phyloP scores from a whole-genome alignment of 768 basidiomycete species.

The Boletellus ananiceps region DNA sequence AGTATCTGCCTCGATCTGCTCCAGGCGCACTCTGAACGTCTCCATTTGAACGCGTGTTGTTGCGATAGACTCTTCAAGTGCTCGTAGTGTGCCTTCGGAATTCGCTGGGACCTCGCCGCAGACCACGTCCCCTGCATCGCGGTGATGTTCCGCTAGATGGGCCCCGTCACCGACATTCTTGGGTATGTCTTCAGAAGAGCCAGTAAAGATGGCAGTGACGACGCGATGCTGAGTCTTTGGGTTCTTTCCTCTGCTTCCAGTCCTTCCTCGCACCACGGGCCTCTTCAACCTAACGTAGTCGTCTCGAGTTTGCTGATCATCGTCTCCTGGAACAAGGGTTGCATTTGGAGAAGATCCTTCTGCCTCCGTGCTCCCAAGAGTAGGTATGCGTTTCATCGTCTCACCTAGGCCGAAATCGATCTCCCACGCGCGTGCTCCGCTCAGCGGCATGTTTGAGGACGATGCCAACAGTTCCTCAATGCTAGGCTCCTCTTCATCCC shows the following conservation, averaged over 20 bases:
- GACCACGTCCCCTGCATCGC: background rate
- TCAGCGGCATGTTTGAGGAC: conserved; percentile 17
- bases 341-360: background rate
- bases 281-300: conserved; percentile 3
- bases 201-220: conserved; percentile 31
- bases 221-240: conserved; percentile 15
- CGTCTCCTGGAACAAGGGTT: background rate
- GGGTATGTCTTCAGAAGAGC: conserved; percentile 1
- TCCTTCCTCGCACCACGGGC: background rate
- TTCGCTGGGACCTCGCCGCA: background rate
- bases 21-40: conserved; percentile 23
- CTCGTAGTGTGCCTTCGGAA: conserved; percentile 3
- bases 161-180: background rate
- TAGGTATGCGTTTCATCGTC: conserved; percentile 28
- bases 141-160: background rate
- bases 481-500: conserved; percentile 17
- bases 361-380: background rate
- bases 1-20: conserved; percentile 24
- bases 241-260: conserved; percentile 8
- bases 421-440: conserved; percentile 31
- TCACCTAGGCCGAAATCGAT: conserved; percentile 27
- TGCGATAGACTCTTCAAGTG: conserved; percentile 23
- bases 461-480: conserved; percentile 28
- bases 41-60: conserved; percentile 25
- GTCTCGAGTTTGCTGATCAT: background rate